Base-by-base conservation (phyloP, 106 monocot species). In the Dendrobium catenatum region DNA sequence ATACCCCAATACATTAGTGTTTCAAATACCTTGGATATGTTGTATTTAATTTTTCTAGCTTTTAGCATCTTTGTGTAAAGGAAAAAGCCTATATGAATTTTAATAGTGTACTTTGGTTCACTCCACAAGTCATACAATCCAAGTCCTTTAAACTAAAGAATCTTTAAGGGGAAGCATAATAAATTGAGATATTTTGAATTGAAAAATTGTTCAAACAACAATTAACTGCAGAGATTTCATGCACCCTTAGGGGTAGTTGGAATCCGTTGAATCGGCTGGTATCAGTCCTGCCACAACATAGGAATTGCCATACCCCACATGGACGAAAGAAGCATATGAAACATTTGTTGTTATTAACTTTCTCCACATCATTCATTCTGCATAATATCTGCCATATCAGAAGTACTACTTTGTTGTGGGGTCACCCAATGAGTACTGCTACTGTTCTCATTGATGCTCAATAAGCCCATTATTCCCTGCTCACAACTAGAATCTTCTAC, bases 401-500 rank as follows among this genome's bases (percentile, higher is more conserved):
- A 13, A 17, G 20, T 77, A 33, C 83, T 80, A 55, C 68, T 86
- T 40, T 86, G 86, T 18, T 85, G 82, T 51, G 73, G 79, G 75
- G 67, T 67, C 24, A 72, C 86, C 85, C 85, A 89, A 46, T 70
- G 82, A 56, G 84, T 84, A 68, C 79, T 87, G 42, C 81, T 81
- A 82, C 64, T 72, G 29, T 89, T 87, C 72, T 92, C 92, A 75
- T 89, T 85, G 44, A 90, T 94, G 80, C 86, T 92, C 93, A 86
- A 94, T 81, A 92, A 79, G 44, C 88, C 85, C 41, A 87, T 49
- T 49, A 49, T 75, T 31, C 79, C 90, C 51, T 86, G 82, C 70
- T 85, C 86, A 78, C 87, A 85, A 48, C 68, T 81, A 7, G 87
- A 84, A 33, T 85, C 87, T 43, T 75, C 79, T 49, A 49, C 10